phyloP scores from a whole-genome alignment of 148 eudicot genomes.

The Oxyria digyna region DNA sequence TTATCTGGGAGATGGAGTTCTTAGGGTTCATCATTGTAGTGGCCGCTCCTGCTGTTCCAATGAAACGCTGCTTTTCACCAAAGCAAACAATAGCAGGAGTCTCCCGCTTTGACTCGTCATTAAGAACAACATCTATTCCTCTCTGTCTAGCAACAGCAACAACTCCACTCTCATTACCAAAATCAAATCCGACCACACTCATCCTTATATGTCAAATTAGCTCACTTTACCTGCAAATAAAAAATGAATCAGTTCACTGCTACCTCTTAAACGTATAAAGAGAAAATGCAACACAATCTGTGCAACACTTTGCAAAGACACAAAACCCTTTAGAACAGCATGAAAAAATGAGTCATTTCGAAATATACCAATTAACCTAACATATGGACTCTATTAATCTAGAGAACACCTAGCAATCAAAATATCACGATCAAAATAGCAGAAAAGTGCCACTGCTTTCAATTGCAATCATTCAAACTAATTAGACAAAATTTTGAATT shows the following conservation, averaged over 20 bases:
- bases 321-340: too few relatives aligned
- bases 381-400: too few relatives aligned
- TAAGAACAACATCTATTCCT: conserved; percentile 85
- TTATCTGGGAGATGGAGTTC: conserved; percentile 73
- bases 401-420: too few relatives aligned
- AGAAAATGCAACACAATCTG: too few relatives aligned
- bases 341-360: background rate
- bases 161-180: conserved; percentile 87
- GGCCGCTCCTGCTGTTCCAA: conserved; percentile 91
- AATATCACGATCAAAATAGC: too few relatives aligned
- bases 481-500: background rate
- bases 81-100: conserved; percentile 82
- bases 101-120: conserved; percentile 84
- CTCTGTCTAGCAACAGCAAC: conserved; percentile 99
- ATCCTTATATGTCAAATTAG: conserved; percentile 22
- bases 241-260: background rate
- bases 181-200: conserved; percentile 95
- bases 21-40: conserved; percentile 90
- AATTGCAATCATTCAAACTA: background rate
- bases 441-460: background rate
- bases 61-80: conserved; percentile 86
- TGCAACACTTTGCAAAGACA: background rate
- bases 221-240: background rate
- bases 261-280: background rate
- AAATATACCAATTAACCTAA: background rate